Evolutionary conservation across 2,329 filamentous ascomycete species (phyloP), one percentile per base, ranked within the genome.

Genomic region (Exophiala lecanii-corni): DNA sequence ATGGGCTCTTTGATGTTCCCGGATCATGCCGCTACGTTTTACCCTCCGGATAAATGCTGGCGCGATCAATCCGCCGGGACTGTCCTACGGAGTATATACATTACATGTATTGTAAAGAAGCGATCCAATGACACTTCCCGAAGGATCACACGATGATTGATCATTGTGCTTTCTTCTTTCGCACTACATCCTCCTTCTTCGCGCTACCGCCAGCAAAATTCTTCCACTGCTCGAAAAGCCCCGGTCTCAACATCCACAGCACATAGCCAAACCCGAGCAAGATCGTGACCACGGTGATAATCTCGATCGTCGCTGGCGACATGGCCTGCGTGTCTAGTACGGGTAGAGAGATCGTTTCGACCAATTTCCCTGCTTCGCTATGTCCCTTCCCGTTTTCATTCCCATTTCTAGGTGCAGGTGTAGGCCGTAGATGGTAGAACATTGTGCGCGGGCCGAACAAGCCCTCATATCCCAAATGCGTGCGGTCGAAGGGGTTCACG

Each of bases 401-500:
- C n/a, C n/a, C n/a, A n/a, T n/a, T n/a, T n/a, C n/a, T n/a, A 26
- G 6, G 7, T 12, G 6, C 7, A 2, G 73, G 62, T n/a, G 58
- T 58, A 1, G 83, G 82, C 25, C 73, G 44, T 10, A 86, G 62
- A 60, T 96, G 88, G 73, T 89, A 94, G 61, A 95, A 96, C 59
- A 86, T 73, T 0, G 88, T 94, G 37, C 78, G 74, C 1, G 79
- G 74, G 2, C 77, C 79, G 61, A 96, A 96, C 6, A 94, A 64
- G 0, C 75, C 78, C 53, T 96, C 91, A 62, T 89, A 96, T 1
- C 89, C 89, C n/a, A 96, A 57, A 58, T 87, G 79, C n/a, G 74
- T 69, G 4, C 86, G 73, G 62, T 96, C 89, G 63, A 97, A 97
- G 0, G 91, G 91, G 57, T 85, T 95, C 4, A 74, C 76, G 0